Conservation (phyloP, 1,284 basidiomycete genomes). For the Fomitopsis palustris region DNA sequence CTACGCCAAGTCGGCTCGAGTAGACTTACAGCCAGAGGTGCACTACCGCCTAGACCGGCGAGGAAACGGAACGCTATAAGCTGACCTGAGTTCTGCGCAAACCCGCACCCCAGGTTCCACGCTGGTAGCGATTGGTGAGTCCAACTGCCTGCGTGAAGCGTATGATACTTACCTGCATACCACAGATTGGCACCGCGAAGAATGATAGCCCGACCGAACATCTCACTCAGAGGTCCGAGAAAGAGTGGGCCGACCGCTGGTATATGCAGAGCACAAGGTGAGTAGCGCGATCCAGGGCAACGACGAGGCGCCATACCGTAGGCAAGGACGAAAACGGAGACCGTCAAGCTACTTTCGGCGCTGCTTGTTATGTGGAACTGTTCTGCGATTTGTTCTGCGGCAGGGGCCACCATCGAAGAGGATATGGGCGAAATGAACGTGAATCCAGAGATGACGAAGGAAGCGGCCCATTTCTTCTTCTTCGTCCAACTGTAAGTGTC, state of each 20-base stretch:
- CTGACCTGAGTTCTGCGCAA: conserved; percentile 52
- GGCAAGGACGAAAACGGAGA: conserved; percentile 64
- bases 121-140: conserved; percentile 27
- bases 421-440: conserved; percentile 60
- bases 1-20: background rate
- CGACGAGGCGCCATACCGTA: conserved; percentile 38
- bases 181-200: conserved; percentile 49
- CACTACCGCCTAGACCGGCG: conserved; percentile 58
- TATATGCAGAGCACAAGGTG: background rate
- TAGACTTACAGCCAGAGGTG: conserved; percentile 47
- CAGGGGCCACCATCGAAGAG: conserved; percentile 68
- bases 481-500: conserved; percentile 43
- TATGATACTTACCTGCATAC: conserved; percentile 41
- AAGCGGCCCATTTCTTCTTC: conserved; percentile 55
- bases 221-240: conserved; percentile 52
- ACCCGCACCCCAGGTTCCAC: conserved; percentile 64
- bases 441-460: conserved; percentile 52
- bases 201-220: conserved; percentile 36
- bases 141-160: background rate
- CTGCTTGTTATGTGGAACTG: conserved; percentile 50
- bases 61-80: conserved; percentile 63
- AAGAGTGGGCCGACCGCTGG: conserved; percentile 47
- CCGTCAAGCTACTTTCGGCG: conserved; percentile 50
- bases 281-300: background rate
- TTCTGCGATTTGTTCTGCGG: conserved; percentile 43